A percentile compares a stretch with the other conserved stretches of the same genome.
These are phyloP conservation scores for Blastobotrys mokoenaii DNA, from an alignment of 805 yeast species.

Conservation along the genomic window DNA sequence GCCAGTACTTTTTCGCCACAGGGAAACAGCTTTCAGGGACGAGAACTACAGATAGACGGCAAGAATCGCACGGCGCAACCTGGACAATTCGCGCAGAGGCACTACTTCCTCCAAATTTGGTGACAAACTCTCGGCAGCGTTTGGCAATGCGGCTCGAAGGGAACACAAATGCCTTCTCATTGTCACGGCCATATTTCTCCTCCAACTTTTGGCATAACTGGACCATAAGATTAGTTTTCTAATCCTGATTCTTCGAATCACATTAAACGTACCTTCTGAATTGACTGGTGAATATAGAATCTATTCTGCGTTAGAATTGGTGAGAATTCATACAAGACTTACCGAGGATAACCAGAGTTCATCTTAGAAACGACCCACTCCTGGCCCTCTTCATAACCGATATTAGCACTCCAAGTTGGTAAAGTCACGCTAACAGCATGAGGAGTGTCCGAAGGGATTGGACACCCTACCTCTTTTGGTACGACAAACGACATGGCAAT, in stretches of 20 bases:
- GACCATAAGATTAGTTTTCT: background rate
- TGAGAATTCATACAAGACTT: slow-evolving; percentile 48
- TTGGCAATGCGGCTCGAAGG: slow-evolving; percentile 75
- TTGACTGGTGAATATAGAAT: slow-evolving; percentile 31
- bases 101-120: slow-evolving; percentile 15
- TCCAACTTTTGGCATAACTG: slow-evolving; percentile 26
- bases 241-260: background rate
- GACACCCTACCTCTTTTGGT: slow-evolving; percentile 54
- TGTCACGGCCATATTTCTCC: slow-evolving; percentile 67
- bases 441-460: slow-evolving; percentile 81
- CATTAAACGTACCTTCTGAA: slow-evolving; percentile 25
- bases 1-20: slow-evolving; percentile 87
- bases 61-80: slow-evolving; percentile 48
- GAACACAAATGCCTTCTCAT: slow-evolving; percentile 67
- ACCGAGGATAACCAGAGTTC: slow-evolving; percentile 86
- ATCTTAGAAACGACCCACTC: slow-evolving; percentile 68
- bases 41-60: slow-evolving; percentile 71
- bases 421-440: slow-evolving; percentile 94
- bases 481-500: background rate
- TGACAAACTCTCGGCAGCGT: slow-evolving; percentile 74
- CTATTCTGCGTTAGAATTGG: slow-evolving; percentile 20
- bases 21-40: slow-evolving; percentile 52
- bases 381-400: slow-evolving; percentile 88
- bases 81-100: slow-evolving; percentile 53
- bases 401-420: slow-evolving; percentile 91